Conservation (phyloP, 176 grass and related monocot genomes). For the Aegilops bicornis region DNA sequence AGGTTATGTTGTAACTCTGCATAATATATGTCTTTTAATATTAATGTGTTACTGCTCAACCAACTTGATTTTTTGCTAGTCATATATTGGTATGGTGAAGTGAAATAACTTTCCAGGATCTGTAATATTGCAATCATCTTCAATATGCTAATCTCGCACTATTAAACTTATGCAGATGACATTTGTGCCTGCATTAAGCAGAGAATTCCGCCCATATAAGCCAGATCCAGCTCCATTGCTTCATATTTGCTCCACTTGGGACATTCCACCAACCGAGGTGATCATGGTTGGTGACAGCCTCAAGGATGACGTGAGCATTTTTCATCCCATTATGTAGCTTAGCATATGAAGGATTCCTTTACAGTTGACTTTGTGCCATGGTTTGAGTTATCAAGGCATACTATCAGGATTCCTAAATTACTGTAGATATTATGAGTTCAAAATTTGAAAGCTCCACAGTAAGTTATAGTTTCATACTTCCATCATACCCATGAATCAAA, state of each 20-base stretch:
- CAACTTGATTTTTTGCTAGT: not conserved
- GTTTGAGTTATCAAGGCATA: not conserved
- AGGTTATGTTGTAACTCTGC: not conserved
- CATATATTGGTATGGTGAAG: not conserved
- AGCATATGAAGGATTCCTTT: not conserved
- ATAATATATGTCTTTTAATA: not conserved
- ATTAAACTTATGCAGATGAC: slow-evolving; percentile 40
- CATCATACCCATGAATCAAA: not conserved
- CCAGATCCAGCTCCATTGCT: slow-evolving; percentile 89
- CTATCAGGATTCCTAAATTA: not conserved
- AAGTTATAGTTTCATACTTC: not conserved
- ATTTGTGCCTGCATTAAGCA: slow-evolving; percentile 78
- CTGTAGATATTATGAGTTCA: not conserved
- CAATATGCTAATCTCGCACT: not conserved
- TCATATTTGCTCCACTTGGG: slow-evolving; percentile 88
- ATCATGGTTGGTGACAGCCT: slow-evolving; percentile 94
- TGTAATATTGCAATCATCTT: not conserved
- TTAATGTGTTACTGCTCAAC: not conserved
- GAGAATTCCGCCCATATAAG: slow-evolving; percentile 94
- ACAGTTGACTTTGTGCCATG: not conserved
- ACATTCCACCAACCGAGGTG: slow-evolving; percentile 73
- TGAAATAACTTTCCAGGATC: not conserved
- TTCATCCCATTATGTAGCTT: not conserved
- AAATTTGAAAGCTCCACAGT: not conserved
- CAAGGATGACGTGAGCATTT: slow-evolving; percentile 87